Conservation (phyloP, 2,329 filamentous ascomycete genomes). For the Amesomyces nigricolor region DNA sequence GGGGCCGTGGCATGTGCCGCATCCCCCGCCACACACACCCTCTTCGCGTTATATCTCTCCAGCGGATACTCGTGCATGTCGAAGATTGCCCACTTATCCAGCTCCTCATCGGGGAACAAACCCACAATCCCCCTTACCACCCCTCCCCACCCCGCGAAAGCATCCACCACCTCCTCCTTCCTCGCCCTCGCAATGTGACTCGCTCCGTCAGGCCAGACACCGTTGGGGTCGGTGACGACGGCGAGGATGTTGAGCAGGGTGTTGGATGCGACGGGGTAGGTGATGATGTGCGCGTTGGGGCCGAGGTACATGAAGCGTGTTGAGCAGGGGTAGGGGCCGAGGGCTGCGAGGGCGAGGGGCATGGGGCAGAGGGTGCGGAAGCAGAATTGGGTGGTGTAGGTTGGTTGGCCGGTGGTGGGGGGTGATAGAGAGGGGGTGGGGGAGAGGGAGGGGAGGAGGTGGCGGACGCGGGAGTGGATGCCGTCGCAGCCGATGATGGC, state of each 20-base stretch:
- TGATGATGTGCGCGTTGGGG: conserved; percentile 51
- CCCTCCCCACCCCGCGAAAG: conserved; percentile 40
- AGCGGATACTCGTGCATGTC: conserved; percentile 43
- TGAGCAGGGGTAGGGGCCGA: conserved; percentile 44
- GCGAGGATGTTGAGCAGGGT: conserved; percentile 53
- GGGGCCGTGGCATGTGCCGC: conserved; percentile 53
- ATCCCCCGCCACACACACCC: conserved; percentile 48
- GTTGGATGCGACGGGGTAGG: conserved; percentile 54
- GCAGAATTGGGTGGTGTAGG: conserved; percentile 54
- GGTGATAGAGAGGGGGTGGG: background rate
- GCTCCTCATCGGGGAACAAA: conserved; percentile 40
- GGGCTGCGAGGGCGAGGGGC: conserved; percentile 40
- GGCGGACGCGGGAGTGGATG: conserved; percentile 52
- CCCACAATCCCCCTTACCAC: conserved; percentile 34
- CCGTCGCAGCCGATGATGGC: conserved; percentile 58
- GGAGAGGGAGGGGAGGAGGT: conserved; percentile 38
- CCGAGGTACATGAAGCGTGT: conserved; percentile 54
- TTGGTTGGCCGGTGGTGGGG: conserved; percentile 30
- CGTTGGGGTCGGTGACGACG: conserved; percentile 35
- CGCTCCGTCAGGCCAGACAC: conserved; percentile 17
- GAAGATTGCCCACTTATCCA: conserved; percentile 49
- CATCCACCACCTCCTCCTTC: conserved; percentile 36
- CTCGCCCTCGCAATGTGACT: conserved; percentile 33
- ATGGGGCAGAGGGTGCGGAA: conserved; percentile 59
- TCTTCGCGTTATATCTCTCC: conserved; percentile 38